Percentiles rank a stretch among this genome's conserved stretches.
Conservation (phyloP, 805 yeast species). For the Yarrowia sp. region DNA sequence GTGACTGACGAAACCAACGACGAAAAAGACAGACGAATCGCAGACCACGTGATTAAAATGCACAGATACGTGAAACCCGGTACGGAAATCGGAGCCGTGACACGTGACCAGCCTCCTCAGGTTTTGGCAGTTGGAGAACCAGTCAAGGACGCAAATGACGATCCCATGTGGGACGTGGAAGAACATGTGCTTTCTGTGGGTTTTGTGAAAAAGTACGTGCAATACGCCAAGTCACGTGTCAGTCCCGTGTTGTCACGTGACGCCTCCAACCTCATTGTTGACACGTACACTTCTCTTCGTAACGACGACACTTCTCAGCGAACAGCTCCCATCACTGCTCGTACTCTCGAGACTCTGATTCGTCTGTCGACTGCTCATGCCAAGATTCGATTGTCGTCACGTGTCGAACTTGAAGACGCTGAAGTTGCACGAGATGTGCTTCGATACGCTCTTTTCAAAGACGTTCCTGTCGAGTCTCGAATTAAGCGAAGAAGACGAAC, state of each 20-base stretch:
- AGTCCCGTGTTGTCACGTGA: conserved; percentile 72
- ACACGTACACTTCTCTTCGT: conserved; percentile 74
- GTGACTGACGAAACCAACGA: conserved; percentile 94
- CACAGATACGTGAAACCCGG: conserved; percentile 89
- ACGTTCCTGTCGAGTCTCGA: conserved; percentile 47
- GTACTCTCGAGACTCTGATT: conserved; percentile 92
- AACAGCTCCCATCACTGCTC: conserved; percentile 95
- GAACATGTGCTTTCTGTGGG: conserved; percentile 66
- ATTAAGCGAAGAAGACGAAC: conserved; percentile 36
- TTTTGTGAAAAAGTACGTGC: conserved; percentile 86
- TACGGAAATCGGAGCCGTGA: conserved; percentile 86
- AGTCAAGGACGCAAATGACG: conserved; percentile 46
- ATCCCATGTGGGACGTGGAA: conserved; percentile 42
- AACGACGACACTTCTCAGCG: conserved; percentile 51
- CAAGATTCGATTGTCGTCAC: conserved; percentile 79
- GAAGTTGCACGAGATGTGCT: conserved; percentile 78
- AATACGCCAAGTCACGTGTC: conserved; percentile 86
- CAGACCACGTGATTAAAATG: conserved; percentile 93
- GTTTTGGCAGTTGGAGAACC: conserved; percentile 79
- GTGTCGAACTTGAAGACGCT: conserved; percentile 75
- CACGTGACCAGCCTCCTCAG: conserved; percentile 68
- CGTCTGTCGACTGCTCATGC: conserved; percentile 97
- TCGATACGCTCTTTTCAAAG: conserved; percentile 82
- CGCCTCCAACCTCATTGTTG: conserved; percentile 79
- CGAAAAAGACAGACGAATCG: conserved; percentile 74